Evolutionary conservation across 306 rosid species (phyloP), one percentile per base, ranked within the genome.

Genomic region (apple (Malus domestica)): DNA sequence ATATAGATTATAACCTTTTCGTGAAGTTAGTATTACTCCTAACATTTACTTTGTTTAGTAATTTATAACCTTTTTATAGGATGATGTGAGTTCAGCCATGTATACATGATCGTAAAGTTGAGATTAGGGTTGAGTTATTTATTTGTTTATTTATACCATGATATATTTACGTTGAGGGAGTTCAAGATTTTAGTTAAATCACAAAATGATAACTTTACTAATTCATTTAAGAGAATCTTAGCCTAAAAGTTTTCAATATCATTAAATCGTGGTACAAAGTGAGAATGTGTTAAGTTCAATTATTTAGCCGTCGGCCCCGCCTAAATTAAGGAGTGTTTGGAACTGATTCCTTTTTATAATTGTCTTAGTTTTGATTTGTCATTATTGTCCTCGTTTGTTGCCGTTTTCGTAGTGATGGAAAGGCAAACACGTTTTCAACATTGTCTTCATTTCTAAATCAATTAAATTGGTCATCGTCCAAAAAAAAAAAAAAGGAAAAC

Each of bases 11-110:
- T 5, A 64, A 40, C 46, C 60, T 68, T 74, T 64, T 45, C 80
- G 69, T 76, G 58, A 71, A 64, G 80, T 65, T 40, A 70, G 84
- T 65, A 14, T 75, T 42, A 40, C 32, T 35, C 15, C 46, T 57
- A 66, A 42, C 10, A 14, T 55, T 63, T 5, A 49, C 20, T 49
- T 49, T 49, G 6, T 14, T 49, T 49, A 15, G 20, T 49, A 2
- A 5, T 15, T 49, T 15, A 49, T 49, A 15, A 49, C 55, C 20
- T 49, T 49, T 15, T 5, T 5, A 49, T 49, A 15, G 8, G 55
- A 4, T 49, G 20, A 15, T 15, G 19, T 1, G 20, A 49, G 20
- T 49, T 49, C 20, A 49, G 20, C 54, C 20, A 16, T 2, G 20
- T 49, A 4, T 15, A 40, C 44, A 14, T 16, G 19, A 49, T 2